Conservation (phyloP, 2,329 filamentous ascomycete genomes). For the Talaromyces sp. region DNA sequence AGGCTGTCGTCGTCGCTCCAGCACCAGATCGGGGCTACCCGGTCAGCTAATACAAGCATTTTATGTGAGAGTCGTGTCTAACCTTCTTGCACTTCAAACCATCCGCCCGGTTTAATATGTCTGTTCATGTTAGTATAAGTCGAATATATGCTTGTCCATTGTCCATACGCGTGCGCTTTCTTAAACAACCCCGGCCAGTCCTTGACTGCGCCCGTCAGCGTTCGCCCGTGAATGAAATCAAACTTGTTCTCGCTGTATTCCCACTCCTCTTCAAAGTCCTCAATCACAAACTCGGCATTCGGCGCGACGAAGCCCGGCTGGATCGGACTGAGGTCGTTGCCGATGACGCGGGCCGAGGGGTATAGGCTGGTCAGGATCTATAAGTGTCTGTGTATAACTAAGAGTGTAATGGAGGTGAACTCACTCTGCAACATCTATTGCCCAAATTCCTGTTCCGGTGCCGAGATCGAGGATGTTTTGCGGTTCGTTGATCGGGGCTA, state of each 20-base stretch:
- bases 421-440: slow-evolving; percentile 8
- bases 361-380: background rate
- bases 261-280: slow-evolving; percentile 17
- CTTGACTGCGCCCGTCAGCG: slow-evolving; percentile 8
- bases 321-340: slow-evolving; percentile 7
- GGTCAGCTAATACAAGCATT: background rate
- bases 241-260: slow-evolving; percentile 12
- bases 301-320: slow-evolving; percentile 8
- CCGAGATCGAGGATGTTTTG: slow-evolving; percentile 8
- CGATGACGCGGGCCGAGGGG: slow-evolving; percentile 7
- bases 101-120: slow-evolving; percentile 18
- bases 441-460: slow-evolving; percentile 5
- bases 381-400: background rate
- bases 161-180: slow-evolving; percentile 7
- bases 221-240: slow-evolving; percentile 17
- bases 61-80: background rate
- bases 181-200: slow-evolving; percentile 13
- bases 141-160: background rate
- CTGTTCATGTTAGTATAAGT: background rate
- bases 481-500: slow-evolving; percentile 5
- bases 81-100: slow-evolving; percentile 13
- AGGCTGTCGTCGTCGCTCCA: slow-evolving; percentile 16
- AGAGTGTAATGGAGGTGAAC: background rate
- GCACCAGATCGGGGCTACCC: slow-evolving; percentile 11
- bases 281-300: slow-evolving; percentile 17